phyloP scores from a whole-genome alignment of 768 basidiomycete species.

The Tephrocybe rancida region DNA sequence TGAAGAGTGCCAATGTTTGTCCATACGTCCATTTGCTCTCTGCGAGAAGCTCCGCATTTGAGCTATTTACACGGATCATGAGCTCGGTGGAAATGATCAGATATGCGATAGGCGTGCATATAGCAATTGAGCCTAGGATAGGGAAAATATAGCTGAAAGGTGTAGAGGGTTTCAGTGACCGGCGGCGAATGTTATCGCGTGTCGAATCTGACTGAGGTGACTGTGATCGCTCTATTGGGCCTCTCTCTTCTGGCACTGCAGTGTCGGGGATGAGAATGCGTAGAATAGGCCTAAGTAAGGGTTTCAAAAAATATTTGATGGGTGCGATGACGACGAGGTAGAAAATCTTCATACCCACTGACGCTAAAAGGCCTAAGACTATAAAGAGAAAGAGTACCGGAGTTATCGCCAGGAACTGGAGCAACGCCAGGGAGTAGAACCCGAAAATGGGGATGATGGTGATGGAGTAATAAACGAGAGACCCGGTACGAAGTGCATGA shows the following conservation, averaged over 20 bases:
- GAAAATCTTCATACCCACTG: neutral
- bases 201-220: too few species aligned
- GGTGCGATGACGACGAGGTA: neutral
- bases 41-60: neutral
- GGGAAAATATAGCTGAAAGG: neutral
- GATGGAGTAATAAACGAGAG: conserved; percentile 5
- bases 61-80: conserved; percentile 1
- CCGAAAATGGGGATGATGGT: conserved; percentile 1
- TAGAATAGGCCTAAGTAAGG: too few species aligned
- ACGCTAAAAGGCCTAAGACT: neutral
- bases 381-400: neutral
- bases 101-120: conserved; percentile 2
- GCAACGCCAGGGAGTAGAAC: conserved; percentile 2
- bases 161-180: neutral
- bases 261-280: too few species aligned
- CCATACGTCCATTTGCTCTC: conserved; percentile 5
- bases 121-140: neutral
- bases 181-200: too few species aligned
- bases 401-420: neutral
- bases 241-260: too few species aligned
- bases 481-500: neutral
- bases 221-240: too few species aligned
- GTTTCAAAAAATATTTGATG: too few species aligned
- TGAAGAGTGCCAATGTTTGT: conserved; percentile 1
- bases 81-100: conserved; percentile 4